Evolutionary conservation across 106 monocot species (phyloP).

Genomic region (Chionographis japonica): DNA sequence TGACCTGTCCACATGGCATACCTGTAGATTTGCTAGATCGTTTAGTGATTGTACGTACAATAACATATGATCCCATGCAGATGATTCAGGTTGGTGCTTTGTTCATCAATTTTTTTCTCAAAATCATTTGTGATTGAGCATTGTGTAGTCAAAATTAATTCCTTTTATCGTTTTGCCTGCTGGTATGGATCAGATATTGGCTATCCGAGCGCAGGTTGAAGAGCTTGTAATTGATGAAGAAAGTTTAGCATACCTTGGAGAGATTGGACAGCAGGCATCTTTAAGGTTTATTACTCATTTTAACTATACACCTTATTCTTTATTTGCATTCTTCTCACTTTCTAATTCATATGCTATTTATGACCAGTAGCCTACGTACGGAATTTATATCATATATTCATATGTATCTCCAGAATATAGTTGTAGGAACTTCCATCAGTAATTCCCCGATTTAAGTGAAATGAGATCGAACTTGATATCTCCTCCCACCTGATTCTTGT

Average conservation of each 20-base stretch:
- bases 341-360: too few species aligned
- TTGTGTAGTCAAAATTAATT: neutral
- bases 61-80: slow-evolving; percentile 91
- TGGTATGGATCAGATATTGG: slow-evolving; percentile 60
- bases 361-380: too few species aligned
- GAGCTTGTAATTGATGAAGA: slow-evolving; percentile 93
- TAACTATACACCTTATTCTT: too few species aligned
- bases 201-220: slow-evolving; percentile 93
- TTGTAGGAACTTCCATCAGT: too few species aligned
- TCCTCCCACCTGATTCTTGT: too few species aligned
- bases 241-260: slow-evolving; percentile 91
- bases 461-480: too few species aligned
- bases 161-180: neutral
- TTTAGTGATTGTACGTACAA: slow-evolving; percentile 82
- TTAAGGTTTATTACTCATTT: slow-evolving; percentile 40
- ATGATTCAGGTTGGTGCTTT: slow-evolving; percentile 83
- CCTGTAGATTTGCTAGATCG: slow-evolving; percentile 96
- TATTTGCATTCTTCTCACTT: too few species aligned
- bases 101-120: neutral
- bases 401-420: too few species aligned
- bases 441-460: too few species aligned
- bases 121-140: neutral
- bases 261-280: slow-evolving; percentile 89
- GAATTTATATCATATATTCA: too few species aligned
- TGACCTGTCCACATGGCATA: slow-evolving; percentile 90